Evolutionary conservation across 202 grass and related monocot genomes (phyloP).

Genomic region (Dendrocalamus latiflorus): DNA sequence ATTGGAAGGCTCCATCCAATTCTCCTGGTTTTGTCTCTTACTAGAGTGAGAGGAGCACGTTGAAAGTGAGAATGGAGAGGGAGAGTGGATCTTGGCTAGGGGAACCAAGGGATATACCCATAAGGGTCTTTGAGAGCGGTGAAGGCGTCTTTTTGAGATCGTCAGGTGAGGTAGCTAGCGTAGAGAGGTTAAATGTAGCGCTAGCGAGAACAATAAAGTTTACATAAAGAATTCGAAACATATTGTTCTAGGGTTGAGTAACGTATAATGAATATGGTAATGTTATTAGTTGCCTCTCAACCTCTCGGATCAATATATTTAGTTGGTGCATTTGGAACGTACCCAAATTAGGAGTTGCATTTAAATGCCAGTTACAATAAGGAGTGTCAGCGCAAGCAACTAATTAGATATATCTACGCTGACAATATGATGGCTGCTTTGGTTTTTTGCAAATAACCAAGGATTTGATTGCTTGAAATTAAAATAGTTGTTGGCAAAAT

Average conservation of each 20-base stretch:
- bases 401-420: neutral
- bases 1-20: constrained; percentile 42
- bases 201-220: rapidly evolving
- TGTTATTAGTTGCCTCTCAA: rapidly evolving
- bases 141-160: too few species aligned
- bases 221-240: rapidly evolving
- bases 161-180: rapidly evolving
- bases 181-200: rapidly evolving
- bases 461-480: rapidly evolving
- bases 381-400: neutral
- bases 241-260: rapidly evolving
- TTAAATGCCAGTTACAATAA: neutral
- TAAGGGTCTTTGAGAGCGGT: rapidly evolving
- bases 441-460: neutral
- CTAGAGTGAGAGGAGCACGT: neutral
- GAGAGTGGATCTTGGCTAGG: neutral
- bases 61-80: neutral
- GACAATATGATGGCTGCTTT: neutral
- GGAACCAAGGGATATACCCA: neutral
- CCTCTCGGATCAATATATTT: neutral
- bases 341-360: rapidly evolving
- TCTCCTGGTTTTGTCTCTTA: constrained; percentile 31
- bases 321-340: neutral
- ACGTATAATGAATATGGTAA: rapidly evolving
- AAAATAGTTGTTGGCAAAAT: neutral